Evolutionary conservation across 2,329 filamentous ascomycete genomes (phyloP).

Genomic region (Polytolypa hystricis): DNA sequence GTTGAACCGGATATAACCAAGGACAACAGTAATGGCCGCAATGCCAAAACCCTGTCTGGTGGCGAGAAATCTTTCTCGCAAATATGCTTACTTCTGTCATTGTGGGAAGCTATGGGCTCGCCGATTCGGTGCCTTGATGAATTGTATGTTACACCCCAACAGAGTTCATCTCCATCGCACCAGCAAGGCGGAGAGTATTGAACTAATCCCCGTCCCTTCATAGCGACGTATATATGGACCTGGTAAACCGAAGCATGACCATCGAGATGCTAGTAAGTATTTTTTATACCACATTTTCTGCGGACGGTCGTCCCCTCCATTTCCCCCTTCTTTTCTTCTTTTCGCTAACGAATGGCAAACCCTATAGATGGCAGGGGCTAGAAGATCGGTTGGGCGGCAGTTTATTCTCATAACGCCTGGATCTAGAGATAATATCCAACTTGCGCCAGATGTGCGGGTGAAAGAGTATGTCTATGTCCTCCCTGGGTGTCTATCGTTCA

Average conservation of each 20-base stretch:
- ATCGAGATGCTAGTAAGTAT: slow-evolving; percentile 78
- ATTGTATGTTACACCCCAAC: slow-evolving; percentile 44
- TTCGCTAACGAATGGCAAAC: not conserved
- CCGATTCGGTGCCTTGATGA: slow-evolving; percentile 92
- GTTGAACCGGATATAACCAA: slow-evolving; percentile 60
- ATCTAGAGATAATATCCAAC: slow-evolving; percentile 49
- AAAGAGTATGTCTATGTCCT: slow-evolving; percentile 28
- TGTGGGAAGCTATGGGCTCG: slow-evolving; percentile 98
- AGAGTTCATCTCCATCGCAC: not conserved
- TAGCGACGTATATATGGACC: slow-evolving; percentile 95
- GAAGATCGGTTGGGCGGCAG: slow-evolving; percentile 77
- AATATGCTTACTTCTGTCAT: slow-evolving; percentile 79
- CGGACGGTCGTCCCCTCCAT: too few relatives aligned
- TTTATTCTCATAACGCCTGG: slow-evolving; percentile 96
- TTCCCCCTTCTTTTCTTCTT: slow-evolving; percentile 1
- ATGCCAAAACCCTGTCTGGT: slow-evolving; percentile 85
- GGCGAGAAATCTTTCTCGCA: slow-evolving; percentile 98
- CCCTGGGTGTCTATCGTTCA: not conserved
- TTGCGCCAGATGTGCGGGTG: slow-evolving; percentile 34
- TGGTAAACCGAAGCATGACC: slow-evolving; percentile 83
- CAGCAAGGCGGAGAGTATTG: too few relatives aligned
- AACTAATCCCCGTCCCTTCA: slow-evolving; percentile 11
- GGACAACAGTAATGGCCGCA: slow-evolving; percentile 58
- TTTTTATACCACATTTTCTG: not conserved
- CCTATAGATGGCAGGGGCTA: slow-evolving; percentile 63